A percentile compares a stretch with the other conserved stretches of the same genome.
Evolutionary conservation across 192 early-diverging fungal species (phyloP).

Genomic region (Coemansia aciculifera): DNA sequence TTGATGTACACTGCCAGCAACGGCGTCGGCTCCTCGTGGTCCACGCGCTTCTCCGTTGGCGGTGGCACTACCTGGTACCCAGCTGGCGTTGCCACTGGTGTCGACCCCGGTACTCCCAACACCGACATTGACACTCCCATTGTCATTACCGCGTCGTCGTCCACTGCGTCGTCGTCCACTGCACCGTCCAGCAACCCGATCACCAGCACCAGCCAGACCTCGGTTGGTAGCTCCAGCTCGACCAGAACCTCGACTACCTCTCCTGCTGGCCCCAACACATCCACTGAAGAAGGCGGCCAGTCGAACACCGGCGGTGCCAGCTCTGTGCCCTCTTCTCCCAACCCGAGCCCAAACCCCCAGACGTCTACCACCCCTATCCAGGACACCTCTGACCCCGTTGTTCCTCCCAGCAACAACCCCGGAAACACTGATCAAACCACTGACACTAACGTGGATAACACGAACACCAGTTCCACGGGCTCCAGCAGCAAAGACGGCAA

Average conservation of each 20-base stretch:
- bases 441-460: slow-evolving; percentile 1
- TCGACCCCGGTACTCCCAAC: slow-evolving; percentile 34
- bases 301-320: background rate
- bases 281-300: background rate
- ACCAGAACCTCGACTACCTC: background rate
- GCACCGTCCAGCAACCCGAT: slow-evolving; percentile 2
- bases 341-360: background rate
- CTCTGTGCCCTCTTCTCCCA: background rate
- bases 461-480: background rate
- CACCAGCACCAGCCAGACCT: background rate
- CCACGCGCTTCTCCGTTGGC: slow-evolving; percentile 51
- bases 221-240: background rate
- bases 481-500: background rate
- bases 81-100: slow-evolving; percentile 47
- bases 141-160: background rate
- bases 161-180: background rate
- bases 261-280: background rate
- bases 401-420: background rate
- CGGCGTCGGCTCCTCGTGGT: slow-evolving; percentile 51
- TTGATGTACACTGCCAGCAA: slow-evolving; percentile 48
- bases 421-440: slow-evolving; percentile 6
- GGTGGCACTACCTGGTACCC: slow-evolving; percentile 53
- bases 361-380: background rate
- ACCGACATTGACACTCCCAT: slow-evolving; percentile 19
- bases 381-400: background rate